Percentiles rank a stretch among this genome's conserved stretches.
Conservation (phyloP, 1,139 yeast genomes). For the Taphrina confusa region DNA sequence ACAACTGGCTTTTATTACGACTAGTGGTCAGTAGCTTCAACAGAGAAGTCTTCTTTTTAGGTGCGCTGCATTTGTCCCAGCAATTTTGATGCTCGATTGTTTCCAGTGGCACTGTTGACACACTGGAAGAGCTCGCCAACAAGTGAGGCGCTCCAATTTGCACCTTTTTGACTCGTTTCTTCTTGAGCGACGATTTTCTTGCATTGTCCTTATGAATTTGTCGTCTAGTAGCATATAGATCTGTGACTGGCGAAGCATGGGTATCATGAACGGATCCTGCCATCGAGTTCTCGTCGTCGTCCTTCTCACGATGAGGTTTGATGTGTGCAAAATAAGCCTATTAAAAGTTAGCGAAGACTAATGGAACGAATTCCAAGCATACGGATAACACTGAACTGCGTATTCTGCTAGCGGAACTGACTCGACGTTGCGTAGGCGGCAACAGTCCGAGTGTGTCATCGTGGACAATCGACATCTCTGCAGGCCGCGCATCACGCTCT, state of each 20-base stretch:
- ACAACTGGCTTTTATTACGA: neutral
- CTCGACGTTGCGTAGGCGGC: neutral
- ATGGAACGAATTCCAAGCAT: neutral
- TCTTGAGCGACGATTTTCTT: slow-evolving; percentile 12
- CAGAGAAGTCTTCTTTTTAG: neutral
- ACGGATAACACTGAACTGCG: neutral
- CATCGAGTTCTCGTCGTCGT: no score
- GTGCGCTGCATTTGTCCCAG: neutral
- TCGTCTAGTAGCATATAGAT: no score
- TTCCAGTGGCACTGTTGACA: neutral
- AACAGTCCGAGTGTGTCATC: slow-evolving; percentile 5
- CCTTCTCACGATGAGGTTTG: no score
- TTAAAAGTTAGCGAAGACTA: no score
- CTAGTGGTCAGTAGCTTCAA: neutral
- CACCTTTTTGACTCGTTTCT: slow-evolving; percentile 1
- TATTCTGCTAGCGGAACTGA: neutral
- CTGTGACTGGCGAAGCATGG: no score
- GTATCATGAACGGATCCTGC: no score
- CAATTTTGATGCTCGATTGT: neutral
- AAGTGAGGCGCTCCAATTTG: slow-evolving; percentile 4
- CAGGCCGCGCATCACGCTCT: neutral
- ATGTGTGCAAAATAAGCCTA: no score
- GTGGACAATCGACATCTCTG: neutral
- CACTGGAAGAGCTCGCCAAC: slow-evolving; percentile 2
- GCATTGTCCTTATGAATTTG: no score